phyloP scores from a whole-genome alignment of 2,329 filamentous ascomycete genomes.

The Coniochaeta sp. region DNA sequence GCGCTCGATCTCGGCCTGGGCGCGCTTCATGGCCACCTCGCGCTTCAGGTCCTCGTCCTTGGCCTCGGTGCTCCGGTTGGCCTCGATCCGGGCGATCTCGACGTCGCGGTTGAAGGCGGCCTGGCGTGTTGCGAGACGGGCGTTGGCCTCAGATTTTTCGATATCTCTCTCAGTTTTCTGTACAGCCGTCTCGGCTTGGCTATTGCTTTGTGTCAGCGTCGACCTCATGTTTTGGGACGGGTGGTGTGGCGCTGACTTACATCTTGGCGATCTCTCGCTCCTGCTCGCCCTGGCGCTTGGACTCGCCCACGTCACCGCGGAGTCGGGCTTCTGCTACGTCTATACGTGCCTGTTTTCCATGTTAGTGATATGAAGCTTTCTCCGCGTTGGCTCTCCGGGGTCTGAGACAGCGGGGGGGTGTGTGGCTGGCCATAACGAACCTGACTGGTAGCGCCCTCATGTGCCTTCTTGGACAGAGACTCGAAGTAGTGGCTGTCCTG shows the following conservation, averaged over 20 bases:
- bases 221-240: no score
- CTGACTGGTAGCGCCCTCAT: conserved; percentile 79
- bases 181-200: conserved; percentile 72
- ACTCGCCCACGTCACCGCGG: conserved; percentile 67
- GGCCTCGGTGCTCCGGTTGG: conserved; percentile 63
- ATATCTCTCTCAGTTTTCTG: conserved; percentile 78
- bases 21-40: conserved; percentile 69
- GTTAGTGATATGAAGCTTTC: neutral
- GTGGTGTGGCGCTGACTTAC: neutral
- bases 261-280: conserved; percentile 76
- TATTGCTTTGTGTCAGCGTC: conserved; percentile 34
- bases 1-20: conserved; percentile 72
- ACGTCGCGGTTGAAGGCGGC: conserved; percentile 67
- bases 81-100: conserved; percentile 67
- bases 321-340: conserved; percentile 59
- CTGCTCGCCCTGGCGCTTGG: conserved; percentile 69
- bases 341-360: conserved; percentile 23
- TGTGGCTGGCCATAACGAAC: no score
- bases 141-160: conserved; percentile 72
- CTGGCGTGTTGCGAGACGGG: conserved; percentile 64
- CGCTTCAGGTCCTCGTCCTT: conserved; percentile 75
- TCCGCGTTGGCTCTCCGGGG: no score
- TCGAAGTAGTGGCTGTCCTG: conserved; percentile 77
- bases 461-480: conserved; percentile 73
- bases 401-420: no score